Base-by-base conservation (phyloP, 2,329 filamentous ascomycete genomes). In the Coniochaeta prunicola region DNA sequence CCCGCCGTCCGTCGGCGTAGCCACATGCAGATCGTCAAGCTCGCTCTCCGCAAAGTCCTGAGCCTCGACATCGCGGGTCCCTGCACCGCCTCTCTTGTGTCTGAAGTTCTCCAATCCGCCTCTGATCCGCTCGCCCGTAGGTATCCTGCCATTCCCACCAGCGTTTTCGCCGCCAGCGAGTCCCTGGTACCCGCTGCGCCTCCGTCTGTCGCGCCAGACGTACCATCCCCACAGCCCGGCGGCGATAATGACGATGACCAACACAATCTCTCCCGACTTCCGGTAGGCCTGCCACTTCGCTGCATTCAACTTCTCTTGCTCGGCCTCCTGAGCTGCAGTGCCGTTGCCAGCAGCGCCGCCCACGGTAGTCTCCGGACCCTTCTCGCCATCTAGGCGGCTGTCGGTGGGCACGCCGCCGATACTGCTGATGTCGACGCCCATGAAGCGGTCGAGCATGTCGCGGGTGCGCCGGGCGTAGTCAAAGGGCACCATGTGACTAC, bases 401-500 rank as follows among this genome's bases (percentile, higher is more conserved):
- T 96, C 89, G 1, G 87, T 83, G 0, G 92, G 91, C 57, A 78
- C 76, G 56, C 91, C 92, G 60, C 93, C 93, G 64, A 97, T 96
- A 68, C 84, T 88, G 66, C 85, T 89, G 64, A 97, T 96, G 69
- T 97, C 92, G 42, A 99, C 91, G 55, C 86, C 85, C 82, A 97
- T 91, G 76, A 99, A 96, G 42, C 94, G 89, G 73, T 99, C 93
- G 17, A 99, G 85, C 94, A 99, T 99, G 71, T 97, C 94, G 62
- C 93, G 85, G 21, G 87, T 89, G 61, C 92, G 88, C 54, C 91
- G 86, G 1, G 93, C 88, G 66, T 89, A 90, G 73, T 99, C 93
- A 69, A 94, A 97, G 0, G 94, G 96, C 1, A 99, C 94, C 94
- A 99, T 99, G 74, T 99, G 94, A 56, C 90, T 96, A 17, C 91